Evolutionary conservation across 1,284 basidiomycete species (phyloP).

Genomic region (Ganoderma resinaceum): DNA sequence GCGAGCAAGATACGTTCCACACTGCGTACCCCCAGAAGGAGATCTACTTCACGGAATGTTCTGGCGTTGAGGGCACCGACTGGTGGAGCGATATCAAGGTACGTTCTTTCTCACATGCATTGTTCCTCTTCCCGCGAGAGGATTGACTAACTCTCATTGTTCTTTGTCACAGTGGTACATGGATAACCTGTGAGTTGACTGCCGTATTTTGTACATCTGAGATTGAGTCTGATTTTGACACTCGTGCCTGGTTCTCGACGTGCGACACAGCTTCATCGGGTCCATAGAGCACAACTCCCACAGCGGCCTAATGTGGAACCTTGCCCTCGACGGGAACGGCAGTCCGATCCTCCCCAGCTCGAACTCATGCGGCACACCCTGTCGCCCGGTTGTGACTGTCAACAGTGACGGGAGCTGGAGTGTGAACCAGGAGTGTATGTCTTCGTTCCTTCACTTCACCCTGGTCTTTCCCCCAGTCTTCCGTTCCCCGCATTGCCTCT

Average conservation of each 20-base stretch:
- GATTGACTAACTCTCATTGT: neutral
- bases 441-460: neutral
- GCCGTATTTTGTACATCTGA: neutral
- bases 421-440: slow-evolving; percentile 75
- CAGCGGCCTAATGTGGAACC: slow-evolving; percentile 67
- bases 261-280: slow-evolving; percentile 47
- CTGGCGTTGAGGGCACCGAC: slow-evolving; percentile 61
- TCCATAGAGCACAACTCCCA: slow-evolving; percentile 55
- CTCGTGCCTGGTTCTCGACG: neutral
- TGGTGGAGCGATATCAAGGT: slow-evolving; percentile 84
- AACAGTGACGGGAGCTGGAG: slow-evolving; percentile 67
- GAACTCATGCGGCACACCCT: slow-evolving; percentile 66
- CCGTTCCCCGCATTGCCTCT: slow-evolving; percentile 4
- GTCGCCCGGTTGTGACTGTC: slow-evolving; percentile 70
- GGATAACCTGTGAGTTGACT: slow-evolving; percentile 64
- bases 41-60: slow-evolving; percentile 60
- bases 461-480: neutral
- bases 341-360: slow-evolving; percentile 70
- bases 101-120: slow-evolving; percentile 17
- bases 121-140: neutral
- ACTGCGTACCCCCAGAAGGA: slow-evolving; percentile 54
- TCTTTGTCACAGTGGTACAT: slow-evolving; percentile 47
- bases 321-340: slow-evolving; percentile 68
- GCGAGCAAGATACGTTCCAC: slow-evolving; percentile 52
- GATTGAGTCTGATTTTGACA: neutral